A percentile compares a stretch with the other conserved stretches of the same genome.
Conservation (phyloP, 2,329 filamentous ascomycete genomes). For the Chrysosphaeria jannelii region DNA sequence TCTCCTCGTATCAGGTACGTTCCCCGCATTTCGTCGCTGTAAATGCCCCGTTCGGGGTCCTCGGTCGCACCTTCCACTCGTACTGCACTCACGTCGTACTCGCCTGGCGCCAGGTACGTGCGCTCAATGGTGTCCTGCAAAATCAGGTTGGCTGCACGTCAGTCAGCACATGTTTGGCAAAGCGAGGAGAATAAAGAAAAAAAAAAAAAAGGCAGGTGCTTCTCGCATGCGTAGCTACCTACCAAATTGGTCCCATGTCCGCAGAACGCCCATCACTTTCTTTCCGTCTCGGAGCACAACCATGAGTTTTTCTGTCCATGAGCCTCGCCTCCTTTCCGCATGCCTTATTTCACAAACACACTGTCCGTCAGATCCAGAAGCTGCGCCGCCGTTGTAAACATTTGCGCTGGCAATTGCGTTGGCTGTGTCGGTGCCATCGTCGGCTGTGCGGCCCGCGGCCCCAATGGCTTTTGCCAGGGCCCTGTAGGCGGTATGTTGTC, state of each 20-base stretch:
- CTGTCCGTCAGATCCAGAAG: slow-evolving; percentile 90
- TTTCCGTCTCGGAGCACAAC: slow-evolving; percentile 74
- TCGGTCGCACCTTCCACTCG: slow-evolving; percentile 8
- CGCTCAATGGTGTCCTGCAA: slow-evolving; percentile 80
- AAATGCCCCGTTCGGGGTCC: slow-evolving; percentile 22
- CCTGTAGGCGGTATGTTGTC: too few relatives aligned
- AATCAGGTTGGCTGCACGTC: slow-evolving; percentile 52
- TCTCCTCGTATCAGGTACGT: slow-evolving; percentile 83
- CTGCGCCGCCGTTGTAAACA: slow-evolving; percentile 95
- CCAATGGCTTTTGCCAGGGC: too few relatives aligned
- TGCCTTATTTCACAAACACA: slow-evolving; percentile 17
- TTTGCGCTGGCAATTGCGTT: slow-evolving; percentile 58
- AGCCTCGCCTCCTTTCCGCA: too few relatives aligned
- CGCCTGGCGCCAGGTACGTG: slow-evolving; percentile 33
- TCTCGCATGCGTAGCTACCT: too few relatives aligned
- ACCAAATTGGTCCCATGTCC: slow-evolving; percentile 98
- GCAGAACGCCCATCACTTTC: slow-evolving; percentile 72
- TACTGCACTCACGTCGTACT: slow-evolving; percentile 8
- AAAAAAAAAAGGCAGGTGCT: not conserved
- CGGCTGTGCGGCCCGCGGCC: too few relatives aligned
- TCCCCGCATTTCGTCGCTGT: slow-evolving; percentile 60
- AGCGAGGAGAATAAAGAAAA: not conserved
- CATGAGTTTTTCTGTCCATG: slow-evolving; percentile 57
- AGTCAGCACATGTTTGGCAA: too few relatives aligned
- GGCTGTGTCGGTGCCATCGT: too few relatives aligned